Evolutionary conservation across 345 rosid species (phyloP), one percentile per base, ranked within the genome.

Genomic region (Theobroma cacao): DNA sequence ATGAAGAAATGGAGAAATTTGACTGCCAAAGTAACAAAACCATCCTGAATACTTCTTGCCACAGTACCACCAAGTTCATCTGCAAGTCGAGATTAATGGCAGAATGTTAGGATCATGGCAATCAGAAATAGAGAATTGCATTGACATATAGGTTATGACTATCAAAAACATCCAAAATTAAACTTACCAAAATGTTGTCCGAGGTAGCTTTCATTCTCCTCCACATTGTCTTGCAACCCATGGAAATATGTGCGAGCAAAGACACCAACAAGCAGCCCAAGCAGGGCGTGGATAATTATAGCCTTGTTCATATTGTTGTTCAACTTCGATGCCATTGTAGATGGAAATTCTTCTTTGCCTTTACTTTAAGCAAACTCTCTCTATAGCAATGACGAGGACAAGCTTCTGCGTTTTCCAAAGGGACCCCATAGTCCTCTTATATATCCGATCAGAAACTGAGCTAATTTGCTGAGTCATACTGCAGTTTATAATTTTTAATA

Each of bases 271-370:
- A 76, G 30, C 52, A 80, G 67, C 34, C 61, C 75, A 13, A 75
- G 20, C 1, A 68, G 5, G 52, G 70, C 67, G 7, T 15, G 38
- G 20, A 33, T 24, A 55, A 72, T 1, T 7, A 31, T 55, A 47
- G 28, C 76, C 26, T 28, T 79, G 43, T 15, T 45, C 30, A 68
- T 15, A 18, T 11, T 78, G 11, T 22, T 22, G 38, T 26, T 80
- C 15, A 43, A 59, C 28, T 83, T 83, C 56, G 80, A 63, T 64
- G 75, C 71, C 79, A 77, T n/a, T n/a, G n/a, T n/a, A n/a, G n/a
- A n/a, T n/a, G n/a, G n/a, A n/a, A n/a, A n/a, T n/a, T n/a, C n/a
- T 73, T 52, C 6, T 41, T 5, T 11, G 7, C 41, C 9, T 41
- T 41, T 41, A 11, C 45, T 41, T n/a, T n/a, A n/a, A n/a, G 45